Evolutionary conservation across 768 basidiomycete genomes (phyloP).

Genomic region (Russula virescens): DNA sequence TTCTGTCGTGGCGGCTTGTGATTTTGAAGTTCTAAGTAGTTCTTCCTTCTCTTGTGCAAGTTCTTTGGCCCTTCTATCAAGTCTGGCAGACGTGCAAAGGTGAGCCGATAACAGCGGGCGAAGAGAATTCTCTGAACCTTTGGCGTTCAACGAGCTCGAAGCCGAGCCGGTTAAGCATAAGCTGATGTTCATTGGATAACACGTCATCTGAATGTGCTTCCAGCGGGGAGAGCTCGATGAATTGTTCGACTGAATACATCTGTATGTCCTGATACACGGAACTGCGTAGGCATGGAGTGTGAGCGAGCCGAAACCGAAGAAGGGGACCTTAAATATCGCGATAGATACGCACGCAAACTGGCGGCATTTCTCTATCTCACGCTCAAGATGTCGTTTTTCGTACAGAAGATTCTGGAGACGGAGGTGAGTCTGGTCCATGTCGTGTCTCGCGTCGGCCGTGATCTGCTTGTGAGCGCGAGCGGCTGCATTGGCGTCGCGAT

Average conservation of each 20-base stretch:
- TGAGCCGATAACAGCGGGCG: constrained; percentile 9
- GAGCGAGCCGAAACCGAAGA: background rate
- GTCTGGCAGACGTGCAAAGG: constrained; percentile 36
- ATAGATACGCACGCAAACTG: constrained; percentile 71
- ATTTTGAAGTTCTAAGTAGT: constrained; percentile 71
- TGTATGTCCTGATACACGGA: constrained; percentile 87
- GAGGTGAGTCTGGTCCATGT: constrained; percentile 88
- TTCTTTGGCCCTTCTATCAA: constrained; percentile 66
- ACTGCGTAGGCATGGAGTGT: constrained; percentile 34
- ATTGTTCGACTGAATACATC: constrained; percentile 64
- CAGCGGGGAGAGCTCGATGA: constrained; percentile 59
- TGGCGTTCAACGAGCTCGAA: constrained; percentile 88
- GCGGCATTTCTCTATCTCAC: constrained; percentile 88
- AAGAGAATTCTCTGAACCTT: constrained; percentile 46
- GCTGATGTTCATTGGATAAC: constrained; percentile 65
- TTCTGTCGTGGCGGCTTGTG: constrained; percentile 67
- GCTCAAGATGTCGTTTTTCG: constrained; percentile 83
- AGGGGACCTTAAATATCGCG: constrained; percentile 6
- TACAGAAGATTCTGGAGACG: constrained; percentile 83
- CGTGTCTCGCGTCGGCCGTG: constrained; percentile 67
- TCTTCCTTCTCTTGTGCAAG: constrained; percentile 68
- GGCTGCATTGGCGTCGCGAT: constrained; percentile 65
- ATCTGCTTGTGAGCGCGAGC: constrained; percentile 69
- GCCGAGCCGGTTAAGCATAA: constrained; percentile 82
- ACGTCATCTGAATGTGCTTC: constrained; percentile 58